These are phyloP conservation scores for Gaertneriomyces sp. DNA, from an alignment of 192 early-diverging fungal genomes.

Conservation along the genomic window DNA sequence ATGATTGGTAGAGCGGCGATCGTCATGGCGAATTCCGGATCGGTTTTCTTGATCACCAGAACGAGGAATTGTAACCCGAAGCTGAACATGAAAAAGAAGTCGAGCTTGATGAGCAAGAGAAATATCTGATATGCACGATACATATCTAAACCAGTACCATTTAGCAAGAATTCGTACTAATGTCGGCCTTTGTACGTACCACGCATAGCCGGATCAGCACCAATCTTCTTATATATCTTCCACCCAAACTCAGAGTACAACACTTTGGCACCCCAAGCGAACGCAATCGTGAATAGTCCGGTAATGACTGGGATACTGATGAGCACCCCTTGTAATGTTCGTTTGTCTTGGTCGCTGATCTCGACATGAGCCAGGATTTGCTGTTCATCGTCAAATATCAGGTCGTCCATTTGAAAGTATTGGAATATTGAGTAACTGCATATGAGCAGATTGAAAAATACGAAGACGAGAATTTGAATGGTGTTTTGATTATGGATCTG, in stretches of 20 bases:
- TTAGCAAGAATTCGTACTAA: constrained; percentile 33
- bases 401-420: constrained; percentile 48
- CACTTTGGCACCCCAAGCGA: constrained; percentile 33
- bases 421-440: constrained; percentile 69
- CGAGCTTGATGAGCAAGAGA: constrained; percentile 72
- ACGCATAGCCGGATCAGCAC: constrained; percentile 50
- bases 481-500: constrained; percentile 88
- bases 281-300: constrained; percentile 48
- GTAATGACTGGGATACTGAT: constrained; percentile 58
- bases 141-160: constrained; percentile 37
- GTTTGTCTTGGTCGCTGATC: constrained; percentile 15
- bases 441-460: constrained; percentile 67
- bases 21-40: constrained; percentile 41
- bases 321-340: constrained; percentile 21
- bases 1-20: constrained; percentile 62
- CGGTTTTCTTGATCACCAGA: constrained; percentile 43
- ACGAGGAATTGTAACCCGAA: constrained; percentile 69
- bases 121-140: constrained; percentile 68
- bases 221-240: constrained; percentile 55
- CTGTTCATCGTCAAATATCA: constrained; percentile 4
- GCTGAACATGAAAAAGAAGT: constrained; percentile 74
- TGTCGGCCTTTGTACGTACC: constrained; percentile 17
- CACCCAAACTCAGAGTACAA: constrained; percentile 55
- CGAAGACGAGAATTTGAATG: constrained; percentile 77
- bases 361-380: constrained; percentile 9